phyloP scores from a whole-genome alignment of 768 basidiomycete species.

The Boletus barrowsii region DNA sequence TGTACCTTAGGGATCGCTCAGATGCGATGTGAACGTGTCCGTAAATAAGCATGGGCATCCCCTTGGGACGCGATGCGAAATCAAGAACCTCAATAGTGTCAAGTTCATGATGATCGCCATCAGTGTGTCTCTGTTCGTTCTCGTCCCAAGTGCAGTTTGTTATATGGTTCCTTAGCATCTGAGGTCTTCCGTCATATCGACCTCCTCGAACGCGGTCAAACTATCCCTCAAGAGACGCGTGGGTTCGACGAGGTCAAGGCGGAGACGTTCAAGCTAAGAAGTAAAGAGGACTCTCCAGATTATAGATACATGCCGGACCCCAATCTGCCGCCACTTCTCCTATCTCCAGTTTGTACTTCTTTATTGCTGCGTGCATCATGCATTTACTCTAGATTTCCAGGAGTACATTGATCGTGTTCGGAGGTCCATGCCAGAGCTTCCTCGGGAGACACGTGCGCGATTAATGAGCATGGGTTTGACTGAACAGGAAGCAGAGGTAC shows the following conservation, averaged over 20 bases:
- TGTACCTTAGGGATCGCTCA: slow-evolving; percentile 72
- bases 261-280: slow-evolving; percentile 77
- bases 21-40: slow-evolving; percentile 96
- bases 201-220: slow-evolving; percentile 41
- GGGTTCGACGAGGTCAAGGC: slow-evolving; percentile 82
- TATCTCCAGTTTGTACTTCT: slow-evolving; percentile 44
- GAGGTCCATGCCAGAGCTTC: slow-evolving; percentile 69
- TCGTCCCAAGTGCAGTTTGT: neutral
- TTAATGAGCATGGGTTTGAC: slow-evolving; percentile 56
- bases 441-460: slow-evolving; percentile 56
- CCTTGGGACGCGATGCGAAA: slow-evolving; percentile 45
- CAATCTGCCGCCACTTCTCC: slow-evolving; percentile 74
- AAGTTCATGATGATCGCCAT: slow-evolving; percentile 79
- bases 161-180: slow-evolving; percentile 48
- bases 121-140: slow-evolving; percentile 44
- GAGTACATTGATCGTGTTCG: slow-evolving; percentile 55
- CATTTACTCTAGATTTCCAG: slow-evolving; percentile 36
- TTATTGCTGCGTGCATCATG: neutral
- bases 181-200: slow-evolving; percentile 80
- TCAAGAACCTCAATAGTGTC: slow-evolving; percentile 6
- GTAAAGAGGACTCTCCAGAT: slow-evolving; percentile 93
- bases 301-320: slow-evolving; percentile 99
- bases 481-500: slow-evolving; percentile 66
- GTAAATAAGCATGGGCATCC: slow-evolving; percentile 64
- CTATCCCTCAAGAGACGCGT: slow-evolving; percentile 81